phyloP scores from a whole-genome alignment of 768 basidiomycete genomes.

The Rickenella mellea region DNA sequence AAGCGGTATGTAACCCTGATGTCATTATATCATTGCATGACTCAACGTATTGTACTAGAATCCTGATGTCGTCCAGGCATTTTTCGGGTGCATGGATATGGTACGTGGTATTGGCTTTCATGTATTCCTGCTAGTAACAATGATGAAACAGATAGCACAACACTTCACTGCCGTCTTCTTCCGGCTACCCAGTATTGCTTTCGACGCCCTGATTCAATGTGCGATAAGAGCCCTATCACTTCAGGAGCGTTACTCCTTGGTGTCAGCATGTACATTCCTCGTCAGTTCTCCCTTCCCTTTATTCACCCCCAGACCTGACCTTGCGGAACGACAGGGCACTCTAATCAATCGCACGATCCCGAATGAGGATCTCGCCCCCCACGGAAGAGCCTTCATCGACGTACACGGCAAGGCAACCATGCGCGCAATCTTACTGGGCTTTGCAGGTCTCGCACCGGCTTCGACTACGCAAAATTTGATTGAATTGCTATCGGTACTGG shows the following conservation, averaged over 20 bases:
- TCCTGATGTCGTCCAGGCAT: constrained; percentile 85
- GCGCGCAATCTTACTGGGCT: constrained; percentile 65
- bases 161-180: constrained; percentile 56
- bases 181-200: constrained; percentile 48
- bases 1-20: constrained; percentile 37
- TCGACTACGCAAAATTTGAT: constrained; percentile 78
- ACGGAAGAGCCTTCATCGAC: constrained; percentile 41
- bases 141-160: constrained; percentile 29
- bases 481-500: constrained; percentile 65
- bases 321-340: constrained; percentile 33
- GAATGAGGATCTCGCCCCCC: constrained; percentile 48
- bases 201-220: constrained; percentile 64
- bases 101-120: constrained; percentile 27
- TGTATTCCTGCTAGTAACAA: not conserved
- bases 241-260: constrained; percentile 81
- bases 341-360: constrained; percentile 59
- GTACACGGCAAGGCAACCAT: constrained; percentile 59
- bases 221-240: constrained; percentile 56
- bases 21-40: not conserved
- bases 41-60: constrained; percentile 40
- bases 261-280: constrained; percentile 73
- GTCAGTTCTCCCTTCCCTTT: constrained; percentile 32
- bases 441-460: constrained; percentile 78
- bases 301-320: not conserved
- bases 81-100: constrained; percentile 75